Evolutionary conservation across 2,329 filamentous ascomycete species (phyloP).

Genomic region (Phialophora chinensis): DNA sequence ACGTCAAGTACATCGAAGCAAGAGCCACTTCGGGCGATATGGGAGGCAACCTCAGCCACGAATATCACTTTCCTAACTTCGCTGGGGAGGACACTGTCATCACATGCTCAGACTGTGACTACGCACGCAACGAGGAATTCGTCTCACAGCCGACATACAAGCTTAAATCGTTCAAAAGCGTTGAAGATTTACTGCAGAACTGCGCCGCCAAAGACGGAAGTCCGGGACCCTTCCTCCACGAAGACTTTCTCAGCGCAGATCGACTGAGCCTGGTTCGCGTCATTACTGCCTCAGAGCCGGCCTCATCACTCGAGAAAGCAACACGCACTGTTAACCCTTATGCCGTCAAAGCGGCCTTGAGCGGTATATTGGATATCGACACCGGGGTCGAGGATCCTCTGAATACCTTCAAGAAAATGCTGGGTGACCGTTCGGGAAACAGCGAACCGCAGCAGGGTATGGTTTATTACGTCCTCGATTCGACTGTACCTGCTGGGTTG

Average conservation of each 20-base stretch:
- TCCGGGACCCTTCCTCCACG: slow-evolving; percentile 4
- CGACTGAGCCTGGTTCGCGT: slow-evolving; percentile 25
- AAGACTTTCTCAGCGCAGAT: slow-evolving; percentile 35
- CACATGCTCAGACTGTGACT: slow-evolving; percentile 73
- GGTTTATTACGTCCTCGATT: slow-evolving; percentile 38
- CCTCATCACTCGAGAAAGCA: neutral
- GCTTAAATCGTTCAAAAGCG: slow-evolving; percentile 7
- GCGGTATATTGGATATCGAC: slow-evolving; percentile 68
- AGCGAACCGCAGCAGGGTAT: slow-evolving; percentile 8
- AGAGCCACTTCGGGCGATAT: slow-evolving; percentile 95
- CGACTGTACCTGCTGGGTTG: slow-evolving; percentile 18
- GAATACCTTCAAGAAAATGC: slow-evolving; percentile 23
- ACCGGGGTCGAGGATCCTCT: slow-evolving; percentile 67
- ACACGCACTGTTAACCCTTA: slow-evolving; percentile 57
- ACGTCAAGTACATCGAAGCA: slow-evolving; percentile 81
- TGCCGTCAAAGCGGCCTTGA: slow-evolving; percentile 66
- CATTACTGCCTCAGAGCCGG: neutral
- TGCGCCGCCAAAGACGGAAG: neutral
- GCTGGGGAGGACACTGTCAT: slow-evolving; percentile 87
- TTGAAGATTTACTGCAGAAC: neutral
- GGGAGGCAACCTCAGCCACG: slow-evolving; percentile 90
- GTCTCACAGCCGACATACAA: slow-evolving; percentile 53
- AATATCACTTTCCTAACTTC: slow-evolving; percentile 82
- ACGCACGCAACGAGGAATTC: slow-evolving; percentile 88
- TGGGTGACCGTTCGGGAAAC: slow-evolving; percentile 46